Conservation (phyloP, 2,329 filamentous ascomycete genomes). For the Verticillium klebahnii region DNA sequence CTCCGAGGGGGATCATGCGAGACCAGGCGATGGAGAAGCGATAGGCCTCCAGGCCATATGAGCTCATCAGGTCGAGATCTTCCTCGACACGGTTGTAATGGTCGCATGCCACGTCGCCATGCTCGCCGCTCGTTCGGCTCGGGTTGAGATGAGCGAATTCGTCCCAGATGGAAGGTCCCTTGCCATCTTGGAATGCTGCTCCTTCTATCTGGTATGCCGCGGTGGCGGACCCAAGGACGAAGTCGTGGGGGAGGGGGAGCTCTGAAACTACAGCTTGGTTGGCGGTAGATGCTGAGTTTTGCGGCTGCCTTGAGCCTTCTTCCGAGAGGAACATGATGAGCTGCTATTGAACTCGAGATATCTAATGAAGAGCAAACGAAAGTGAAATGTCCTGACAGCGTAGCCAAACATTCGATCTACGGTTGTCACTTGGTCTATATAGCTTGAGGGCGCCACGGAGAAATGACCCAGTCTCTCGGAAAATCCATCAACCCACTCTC, state of each 20-base stretch:
- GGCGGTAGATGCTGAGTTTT: not conserved
- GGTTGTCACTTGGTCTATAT: not conserved
- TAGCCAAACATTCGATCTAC: too few relatives aligned
- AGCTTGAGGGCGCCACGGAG: not conserved
- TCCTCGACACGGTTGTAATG: conserved; percentile 75
- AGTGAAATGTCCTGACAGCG: too few relatives aligned
- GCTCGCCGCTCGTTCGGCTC: conserved; percentile 75
- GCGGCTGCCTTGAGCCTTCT: not conserved
- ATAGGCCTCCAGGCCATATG: conserved; percentile 68
- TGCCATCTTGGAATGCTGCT: conserved; percentile 67
- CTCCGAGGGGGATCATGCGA: conserved; percentile 80
- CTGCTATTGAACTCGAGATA: not conserved
- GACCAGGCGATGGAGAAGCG: conserved; percentile 85
- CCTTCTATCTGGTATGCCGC: conserved; percentile 86
- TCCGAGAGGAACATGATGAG: not conserved
- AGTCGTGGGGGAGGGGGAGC: conserved; percentile 57
- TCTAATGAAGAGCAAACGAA: not conserved
- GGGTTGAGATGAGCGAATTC: conserved; percentile 74
- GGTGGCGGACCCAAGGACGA: conserved; percentile 77
- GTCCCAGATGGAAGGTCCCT: conserved; percentile 83
- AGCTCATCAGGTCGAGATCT: conserved; percentile 74
- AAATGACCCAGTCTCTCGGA: not conserved
- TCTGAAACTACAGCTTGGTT: not conserved
- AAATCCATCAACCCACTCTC: not conserved
- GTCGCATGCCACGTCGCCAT: conserved; percentile 76